Evolutionary conservation across 495 filamentous ascomycete species (phyloP).

Genomic region (Clohesyomyces aquaticus): DNA sequence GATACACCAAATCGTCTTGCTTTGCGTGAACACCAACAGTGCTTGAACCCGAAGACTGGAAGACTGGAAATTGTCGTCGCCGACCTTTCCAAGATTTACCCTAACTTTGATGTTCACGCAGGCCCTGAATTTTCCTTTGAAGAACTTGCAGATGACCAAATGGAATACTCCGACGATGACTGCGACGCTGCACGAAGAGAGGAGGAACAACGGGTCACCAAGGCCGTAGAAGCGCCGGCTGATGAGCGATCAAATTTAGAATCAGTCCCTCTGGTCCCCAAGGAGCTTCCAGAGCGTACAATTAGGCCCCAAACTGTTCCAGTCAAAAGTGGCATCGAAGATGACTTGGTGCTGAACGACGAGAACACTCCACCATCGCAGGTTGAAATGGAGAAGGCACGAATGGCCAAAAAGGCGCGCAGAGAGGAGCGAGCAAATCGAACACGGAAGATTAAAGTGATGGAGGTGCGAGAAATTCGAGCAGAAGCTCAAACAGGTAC

Average conservation of each 20-base stretch:
- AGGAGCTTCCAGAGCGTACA: slow-evolving; percentile 12
- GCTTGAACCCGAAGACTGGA: slow-evolving; percentile 75
- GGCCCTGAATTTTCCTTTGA: slow-evolving; percentile 82
- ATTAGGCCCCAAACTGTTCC: slow-evolving; percentile 22
- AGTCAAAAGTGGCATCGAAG: slow-evolving; percentile 28
- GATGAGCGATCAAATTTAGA: not conserved
- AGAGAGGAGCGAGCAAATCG: slow-evolving; percentile 49
- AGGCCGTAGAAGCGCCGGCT: slow-evolving; percentile 1
- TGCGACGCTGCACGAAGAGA: slow-evolving; percentile 54
- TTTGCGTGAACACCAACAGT: slow-evolving; percentile 66
- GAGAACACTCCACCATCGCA: slow-evolving; percentile 46
- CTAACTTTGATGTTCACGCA: slow-evolving; percentile 66
- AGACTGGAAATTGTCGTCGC: slow-evolving; percentile 84
- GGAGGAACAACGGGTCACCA: slow-evolving; percentile 2
- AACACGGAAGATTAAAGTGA: slow-evolving; percentile 70
- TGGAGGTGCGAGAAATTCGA: slow-evolving; percentile 63
- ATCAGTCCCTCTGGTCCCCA: slow-evolving; percentile 10
- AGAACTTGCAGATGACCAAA: slow-evolving; percentile 77
- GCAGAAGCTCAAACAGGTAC: slow-evolving; percentile 80
- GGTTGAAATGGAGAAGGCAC: slow-evolving; percentile 39
- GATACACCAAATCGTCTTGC: slow-evolving; percentile 46
- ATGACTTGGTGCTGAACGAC: slow-evolving; percentile 38
- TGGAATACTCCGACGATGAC: slow-evolving; percentile 74
- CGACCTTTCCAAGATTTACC: slow-evolving; percentile 82
- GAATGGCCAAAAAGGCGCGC: slow-evolving; percentile 42